These are phyloP conservation scores for Cornus florida DNA, from an alignment of 148 eudicot genomes.

Conservation along the genomic window DNA sequence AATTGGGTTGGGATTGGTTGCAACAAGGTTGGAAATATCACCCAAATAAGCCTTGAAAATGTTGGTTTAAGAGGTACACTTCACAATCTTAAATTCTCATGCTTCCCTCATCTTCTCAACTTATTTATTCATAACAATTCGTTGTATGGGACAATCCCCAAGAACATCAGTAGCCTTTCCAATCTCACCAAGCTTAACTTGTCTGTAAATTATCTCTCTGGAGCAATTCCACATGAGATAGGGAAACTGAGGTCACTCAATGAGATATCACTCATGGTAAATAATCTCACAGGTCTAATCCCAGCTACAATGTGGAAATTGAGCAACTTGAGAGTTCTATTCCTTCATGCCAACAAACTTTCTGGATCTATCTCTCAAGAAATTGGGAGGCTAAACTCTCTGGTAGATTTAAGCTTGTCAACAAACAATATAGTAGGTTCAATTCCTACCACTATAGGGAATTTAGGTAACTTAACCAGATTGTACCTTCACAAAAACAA, in stretches of 20 bases:
- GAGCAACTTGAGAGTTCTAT: neutral
- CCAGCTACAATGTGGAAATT: neutral
- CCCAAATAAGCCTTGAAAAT: neutral
- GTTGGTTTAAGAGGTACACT: constrained; percentile 15
- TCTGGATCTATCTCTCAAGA: constrained; percentile 10
- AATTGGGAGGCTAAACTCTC: neutral
- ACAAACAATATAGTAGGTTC: neutral
- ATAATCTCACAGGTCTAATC: constrained; percentile 7
- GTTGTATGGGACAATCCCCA: too few relatives aligned
- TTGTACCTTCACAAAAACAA: neutral
- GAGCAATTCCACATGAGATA: too few relatives aligned
- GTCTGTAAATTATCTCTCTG: too few relatives aligned
- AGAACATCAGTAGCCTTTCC: too few relatives aligned
- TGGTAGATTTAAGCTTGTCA: neutral
- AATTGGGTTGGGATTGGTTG: constrained; percentile 18
- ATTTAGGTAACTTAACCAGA: constrained; percentile 1
- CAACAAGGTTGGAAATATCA: neutral
- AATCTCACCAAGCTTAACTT: too few relatives aligned
- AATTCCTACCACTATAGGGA: constrained; percentile 16
- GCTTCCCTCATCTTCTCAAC: neutral
- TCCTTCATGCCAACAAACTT: constrained; percentile 5
- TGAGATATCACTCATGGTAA: too few relatives aligned
- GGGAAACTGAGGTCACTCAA: too few relatives aligned
- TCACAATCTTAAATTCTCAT: constrained; percentile 5
- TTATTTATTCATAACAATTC: neutral